Evolutionary conservation across 164 flowering plant species (phyloP), one percentile per base, ranked within the genome.

Genomic region (Platanus orientalis): DNA sequence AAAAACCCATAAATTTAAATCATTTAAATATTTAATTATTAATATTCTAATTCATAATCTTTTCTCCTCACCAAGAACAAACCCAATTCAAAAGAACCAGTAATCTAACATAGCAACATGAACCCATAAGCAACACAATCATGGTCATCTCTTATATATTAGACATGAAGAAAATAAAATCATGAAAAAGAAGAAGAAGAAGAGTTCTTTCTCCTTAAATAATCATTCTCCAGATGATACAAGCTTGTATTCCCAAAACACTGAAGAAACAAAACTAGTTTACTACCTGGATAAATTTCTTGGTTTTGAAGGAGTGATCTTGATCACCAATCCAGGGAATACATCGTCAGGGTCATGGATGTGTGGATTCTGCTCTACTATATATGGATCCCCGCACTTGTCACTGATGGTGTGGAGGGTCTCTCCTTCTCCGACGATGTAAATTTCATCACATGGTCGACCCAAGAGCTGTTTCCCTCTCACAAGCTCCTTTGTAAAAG

Each of bases 341-440:
- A 79, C 80, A 74, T 79, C 83, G 60, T 79, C 81, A 13, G 78
- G 78, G 50, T 78, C 78, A 69, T 78, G 81, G 39, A 78, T 78
- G 55, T 78, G 81, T 6, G 83, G 83, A 28, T 79, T 79, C 64
- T 64, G 54, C 69, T 79, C 80, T 4, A 79, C 76, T 3, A 79
- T 79, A 47, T 26, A 79, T 2, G 78, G 80, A 49, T 79, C 83
- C 12, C 73, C 78, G 36, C 83, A 79, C 76, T 76, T 79, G 53
- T 76, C 80, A 32, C 83, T 76, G 29, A 76, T 76, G 20, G 80
- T 76, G 16, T 79, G 76, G 2, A 79, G 73, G 13, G 82, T 79
- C 64, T 79, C 82, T 3, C 82, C 82, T 69, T 79, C 80, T 26
- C 66, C 67, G 6, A 79, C 83, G 9, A 79, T 76, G 45, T 76